phyloP scores from a whole-genome alignment of 2,329 filamentous ascomycete species.

The Clonostachys rhizophaga region DNA sequence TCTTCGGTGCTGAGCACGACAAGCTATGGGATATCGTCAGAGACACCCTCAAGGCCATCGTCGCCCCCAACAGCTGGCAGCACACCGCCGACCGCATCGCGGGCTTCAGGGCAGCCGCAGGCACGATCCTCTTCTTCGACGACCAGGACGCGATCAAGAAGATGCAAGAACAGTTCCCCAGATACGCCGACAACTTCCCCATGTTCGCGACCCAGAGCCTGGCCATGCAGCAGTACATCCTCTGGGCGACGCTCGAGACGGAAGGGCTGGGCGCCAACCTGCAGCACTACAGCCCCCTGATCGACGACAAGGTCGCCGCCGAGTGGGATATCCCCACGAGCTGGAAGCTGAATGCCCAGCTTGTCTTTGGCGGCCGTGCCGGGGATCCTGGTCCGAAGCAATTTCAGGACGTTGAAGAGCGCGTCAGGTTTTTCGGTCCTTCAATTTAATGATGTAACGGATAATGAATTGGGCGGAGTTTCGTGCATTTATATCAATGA shows the following conservation, averaged over 20 bases:
- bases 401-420: conserved; percentile 59
- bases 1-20: conserved; percentile 79
- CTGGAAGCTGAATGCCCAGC: conserved; percentile 77
- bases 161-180: conserved; percentile 64
- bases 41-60: conserved; percentile 46
- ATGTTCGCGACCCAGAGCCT: conserved; percentile 70
- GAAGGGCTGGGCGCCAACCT: conserved; percentile 85
- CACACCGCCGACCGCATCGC: conserved; percentile 36
- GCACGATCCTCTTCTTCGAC: conserved; percentile 85
- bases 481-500: too few species aligned
- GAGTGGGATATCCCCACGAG: conserved; percentile 66
- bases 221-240: conserved; percentile 72
- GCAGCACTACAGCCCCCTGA: conserved; percentile 89
- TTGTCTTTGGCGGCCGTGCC: conserved; percentile 72
- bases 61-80: conserved; percentile 48
- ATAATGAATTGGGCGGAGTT: too few species aligned
- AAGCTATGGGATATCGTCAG: conserved; percentile 77
- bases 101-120: conserved; percentile 67
- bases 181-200: conserved; percentile 77
- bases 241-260: conserved; percentile 81
- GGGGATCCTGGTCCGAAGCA: conserved; percentile 57
- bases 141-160: conserved; percentile 63
- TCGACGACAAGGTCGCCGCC: conserved; percentile 65
- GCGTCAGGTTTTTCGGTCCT: conserved; percentile 59
- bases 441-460: conserved; percentile 15